Base-by-base conservation (phyloP, 257 asterid genomes). In the Gynochthodes officinalis region DNA sequence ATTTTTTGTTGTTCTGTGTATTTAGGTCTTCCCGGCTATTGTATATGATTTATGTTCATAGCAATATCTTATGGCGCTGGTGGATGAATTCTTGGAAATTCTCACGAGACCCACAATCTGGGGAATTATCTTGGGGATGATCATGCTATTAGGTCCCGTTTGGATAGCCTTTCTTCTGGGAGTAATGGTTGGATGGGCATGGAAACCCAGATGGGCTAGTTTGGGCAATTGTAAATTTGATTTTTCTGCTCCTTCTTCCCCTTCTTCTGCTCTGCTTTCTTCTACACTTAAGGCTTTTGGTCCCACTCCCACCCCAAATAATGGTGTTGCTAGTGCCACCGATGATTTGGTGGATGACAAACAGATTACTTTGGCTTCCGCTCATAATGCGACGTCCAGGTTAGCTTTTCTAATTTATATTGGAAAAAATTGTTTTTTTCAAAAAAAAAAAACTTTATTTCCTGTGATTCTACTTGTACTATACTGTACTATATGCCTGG, bases 131-230 rank as follows among this genome's bases (percentile, higher is more conserved):
- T 35, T 79, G 25, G 94, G 88, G 86, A 57, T 91, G 78, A 49
- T 91, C 12, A 76, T 82, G 93, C 77, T 89, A 43, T 44, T 94
- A 55, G 93, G 85, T 72, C 94, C 97, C 48, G 85, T 92, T 78
- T 79, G 95, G 90, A 46, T 94, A 79, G 93, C 94, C 37, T 91
- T 95, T 80, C 19, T 91, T 53, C 10, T 85, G 58, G 99, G 99
- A 70, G 43, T 95, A 52, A 66, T 86, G 35, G 70, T 85, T 30
- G 98, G 99, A 30, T 95, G 99, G 99, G 89, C 81, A 67, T 95
- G 99, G 99, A 95, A 82, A 80, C 99, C 99, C 59, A 85, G 81
- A 82, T 85, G 98, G 98, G 90, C 85, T 70, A 71, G 79, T 54
- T 83, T 87, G 46, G 76, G 79, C 69, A 81, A 81, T 76, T 87